These are phyloP conservation scores for Candida tammaniensis DNA, from an alignment of 805 yeast species.

Conservation along the genomic window DNA sequence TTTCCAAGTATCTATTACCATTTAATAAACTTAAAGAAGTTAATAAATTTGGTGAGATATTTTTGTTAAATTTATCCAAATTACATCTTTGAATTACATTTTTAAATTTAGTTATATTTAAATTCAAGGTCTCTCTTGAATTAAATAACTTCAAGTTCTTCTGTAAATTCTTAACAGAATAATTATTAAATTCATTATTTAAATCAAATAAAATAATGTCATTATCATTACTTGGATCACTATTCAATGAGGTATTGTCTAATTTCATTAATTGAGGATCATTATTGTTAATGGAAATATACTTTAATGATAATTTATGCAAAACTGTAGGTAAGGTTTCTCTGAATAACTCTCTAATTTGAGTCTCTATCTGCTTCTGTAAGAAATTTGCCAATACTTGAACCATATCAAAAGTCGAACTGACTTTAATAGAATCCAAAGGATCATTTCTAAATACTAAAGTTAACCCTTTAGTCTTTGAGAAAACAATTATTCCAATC, in stretches of 20 bases:
- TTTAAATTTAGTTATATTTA: slow-evolving; percentile 57
- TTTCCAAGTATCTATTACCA: slow-evolving; percentile 19
- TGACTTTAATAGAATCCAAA: slow-evolving; percentile 74
- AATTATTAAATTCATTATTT: slow-evolving; percentile 50
- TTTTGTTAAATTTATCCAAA: slow-evolving; percentile 41
- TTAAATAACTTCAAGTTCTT: slow-evolving; percentile 47
- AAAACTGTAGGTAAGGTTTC: slow-evolving; percentile 81
- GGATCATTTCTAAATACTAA: slow-evolving; percentile 89
- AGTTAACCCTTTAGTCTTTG: slow-evolving; percentile 78
- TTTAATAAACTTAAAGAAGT: slow-evolving; percentile 32
- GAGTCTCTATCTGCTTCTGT: slow-evolving; percentile 79
- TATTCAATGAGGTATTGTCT: slow-evolving; percentile 4
- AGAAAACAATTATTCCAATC: slow-evolving; percentile 80
- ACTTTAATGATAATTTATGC: slow-evolving; percentile 71
- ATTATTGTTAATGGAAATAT: slow-evolving; percentile 15
- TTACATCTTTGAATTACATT: slow-evolving; percentile 58
- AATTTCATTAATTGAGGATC: slow-evolving; percentile 1
- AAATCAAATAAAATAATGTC: slow-evolving; percentile 52
- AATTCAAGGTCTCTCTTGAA: slow-evolving; percentile 77
- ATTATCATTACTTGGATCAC: slow-evolving; percentile 3
- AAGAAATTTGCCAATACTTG: slow-evolving; percentile 80
- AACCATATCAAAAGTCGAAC: slow-evolving; percentile 83
- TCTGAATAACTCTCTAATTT: slow-evolving; percentile 74
- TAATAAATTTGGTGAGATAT: slow-evolving; percentile 33
- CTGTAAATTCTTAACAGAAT: slow-evolving; percentile 50